Percentiles rank a stretch among this genome's conserved stretches.
Evolutionary conservation across 495 filamentous ascomycete species (phyloP).

Genomic region (Hypoxylon lienhwacheense): DNA sequence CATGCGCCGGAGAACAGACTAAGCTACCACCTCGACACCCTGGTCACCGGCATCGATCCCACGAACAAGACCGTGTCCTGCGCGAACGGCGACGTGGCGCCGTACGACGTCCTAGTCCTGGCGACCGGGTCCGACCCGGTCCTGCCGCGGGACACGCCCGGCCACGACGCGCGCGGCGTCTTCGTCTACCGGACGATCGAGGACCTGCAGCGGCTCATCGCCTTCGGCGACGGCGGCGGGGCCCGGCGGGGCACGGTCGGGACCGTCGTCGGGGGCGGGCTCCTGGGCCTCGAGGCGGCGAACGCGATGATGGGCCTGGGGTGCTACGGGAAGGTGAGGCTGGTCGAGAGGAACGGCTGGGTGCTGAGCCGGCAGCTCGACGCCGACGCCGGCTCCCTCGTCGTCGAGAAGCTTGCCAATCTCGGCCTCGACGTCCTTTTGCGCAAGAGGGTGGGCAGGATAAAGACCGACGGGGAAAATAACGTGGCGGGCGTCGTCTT

Average conservation of each 20-base stretch:
- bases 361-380: slow-evolving; percentile 87
- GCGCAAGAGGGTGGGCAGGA: slow-evolving; percentile 72
- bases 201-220: slow-evolving; percentile 80
- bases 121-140: slow-evolving; percentile 92
- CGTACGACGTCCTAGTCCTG: slow-evolving; percentile 86
- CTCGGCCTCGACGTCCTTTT: slow-evolving; percentile 85
- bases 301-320: slow-evolving; percentile 93
- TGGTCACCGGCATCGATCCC: slow-evolving; percentile 71
- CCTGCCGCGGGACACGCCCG: slow-evolving; percentile 77
- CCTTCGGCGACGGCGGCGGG: slow-evolving; percentile 69
- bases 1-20: slow-evolving; percentile 63
- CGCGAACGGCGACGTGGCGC: slow-evolving; percentile 67
- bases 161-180: slow-evolving; percentile 81
- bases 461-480: slow-evolving; percentile 68
- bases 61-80: slow-evolving; percentile 67
- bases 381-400: slow-evolving; percentile 77
- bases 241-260: slow-evolving; percentile 68
- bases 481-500: slow-evolving; percentile 76
- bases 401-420: slow-evolving; percentile 77
- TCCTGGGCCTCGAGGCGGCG: slow-evolving; percentile 89
- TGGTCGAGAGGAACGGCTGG: slow-evolving; percentile 91
- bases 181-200: slow-evolving; percentile 95
- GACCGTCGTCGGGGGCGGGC: slow-evolving; percentile 85
- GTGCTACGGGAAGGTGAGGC: slow-evolving; percentile 73
- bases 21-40: slow-evolving; percentile 82